These are phyloP conservation scores for Millerago galiae DNA, from an alignment of 805 yeast genomes.

Conservation along the genomic window DNA sequence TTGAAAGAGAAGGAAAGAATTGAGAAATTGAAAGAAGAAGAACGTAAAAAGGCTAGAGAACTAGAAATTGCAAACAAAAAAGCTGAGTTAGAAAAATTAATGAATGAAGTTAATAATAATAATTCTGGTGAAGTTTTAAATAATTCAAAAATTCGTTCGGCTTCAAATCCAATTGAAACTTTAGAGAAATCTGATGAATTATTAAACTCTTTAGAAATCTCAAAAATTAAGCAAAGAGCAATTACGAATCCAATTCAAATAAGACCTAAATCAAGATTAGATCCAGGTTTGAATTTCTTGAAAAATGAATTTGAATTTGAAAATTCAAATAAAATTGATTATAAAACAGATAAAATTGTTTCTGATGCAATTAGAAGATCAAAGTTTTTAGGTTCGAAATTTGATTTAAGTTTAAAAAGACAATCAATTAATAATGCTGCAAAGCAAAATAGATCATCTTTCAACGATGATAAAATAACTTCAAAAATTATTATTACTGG, in stretches of 20 bases:
- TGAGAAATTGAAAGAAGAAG: slow-evolving; percentile 11
- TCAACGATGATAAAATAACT: slow-evolving; percentile 9
- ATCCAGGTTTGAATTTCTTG: slow-evolving; percentile 32
- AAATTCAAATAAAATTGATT: slow-evolving; percentile 12
- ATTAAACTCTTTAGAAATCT: slow-evolving; percentile 22
- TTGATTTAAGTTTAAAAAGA: slow-evolving; percentile 29
- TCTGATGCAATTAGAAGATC: slow-evolving; percentile 39
- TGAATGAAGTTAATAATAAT: slow-evolving; percentile 12
- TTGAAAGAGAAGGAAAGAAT: slow-evolving; percentile 8
- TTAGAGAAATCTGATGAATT: slow-evolving; percentile 12
- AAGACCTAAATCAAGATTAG: slow-evolving; percentile 38
- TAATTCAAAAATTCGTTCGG: slow-evolving; percentile 27
- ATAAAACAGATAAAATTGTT: slow-evolving; percentile 24
- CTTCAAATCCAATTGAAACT: slow-evolving; percentile 29
- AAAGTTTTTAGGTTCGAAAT: slow-evolving; percentile 35
- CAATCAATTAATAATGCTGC: slow-evolving; percentile 13
- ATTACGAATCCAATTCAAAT: slow-evolving; percentile 30
- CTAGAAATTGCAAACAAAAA: slow-evolving; percentile 21
- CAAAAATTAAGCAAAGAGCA: slow-evolving; percentile 30
- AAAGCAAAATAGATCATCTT: slow-evolving; percentile 8
- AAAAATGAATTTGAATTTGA: slow-evolving; percentile 10
- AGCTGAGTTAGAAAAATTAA: slow-evolving; percentile 10
- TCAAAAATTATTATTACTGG: slow-evolving; percentile 23
- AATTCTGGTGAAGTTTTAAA: slow-evolving; percentile 10
- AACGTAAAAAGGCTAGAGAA: slow-evolving; percentile 20